Base-by-base conservation (phyloP, 2,329 filamentous ascomycete genomes). In the Penicillium palitans region DNA sequence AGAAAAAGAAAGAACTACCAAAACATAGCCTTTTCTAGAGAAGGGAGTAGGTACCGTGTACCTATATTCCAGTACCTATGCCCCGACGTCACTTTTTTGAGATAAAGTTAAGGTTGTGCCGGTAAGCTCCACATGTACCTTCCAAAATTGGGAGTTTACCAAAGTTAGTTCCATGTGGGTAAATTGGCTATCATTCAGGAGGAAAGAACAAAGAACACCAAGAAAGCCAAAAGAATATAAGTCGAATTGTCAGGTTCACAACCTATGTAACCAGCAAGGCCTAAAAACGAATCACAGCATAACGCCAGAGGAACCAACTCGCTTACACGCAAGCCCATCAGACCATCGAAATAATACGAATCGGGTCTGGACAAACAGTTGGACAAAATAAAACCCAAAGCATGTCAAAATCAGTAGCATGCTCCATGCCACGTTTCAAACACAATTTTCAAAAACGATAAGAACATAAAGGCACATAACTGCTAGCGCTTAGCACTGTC, bases 401-500 rank as follows among this genome's bases (percentile, higher is more conserved):
- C 12, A 42, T 13, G 25, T 31, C 44, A 33, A 25, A 37, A 35
- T 17, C 27, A 57, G 19, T 21, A 46, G 25, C 33, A 41, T 56
- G 33, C 39, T 33, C n/a, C 8, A 40, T 41, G 52, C 37, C 4
- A 29, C 17, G 21, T 45, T 25, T 29, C 15, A 9, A 39, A 45
- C 33, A 48, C 6, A 55, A 40, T 2, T 45, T 25, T 29, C 15
- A 10, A 40, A 46, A 35, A 49, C 6, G 50, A 40, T 1, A 37
- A 27, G 31, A 45, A 21, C 3, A 35, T 25, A 27, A 48, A 40
- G 10, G 27, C 21, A 52, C 7, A 33, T 13, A 31, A 21, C 13
- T 6, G 12, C 31, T 37, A 51, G 19, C 13, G 40, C 31, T 54
- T 53, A 67, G 54, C 74, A 77, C 57, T 74, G 73, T 24, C 63